Percentiles rank a stretch among this genome's conserved stretches.
phyloP scores from a whole-genome alignment of 2,329 filamentous ascomycete species.

The Penicillium glabrum region DNA sequence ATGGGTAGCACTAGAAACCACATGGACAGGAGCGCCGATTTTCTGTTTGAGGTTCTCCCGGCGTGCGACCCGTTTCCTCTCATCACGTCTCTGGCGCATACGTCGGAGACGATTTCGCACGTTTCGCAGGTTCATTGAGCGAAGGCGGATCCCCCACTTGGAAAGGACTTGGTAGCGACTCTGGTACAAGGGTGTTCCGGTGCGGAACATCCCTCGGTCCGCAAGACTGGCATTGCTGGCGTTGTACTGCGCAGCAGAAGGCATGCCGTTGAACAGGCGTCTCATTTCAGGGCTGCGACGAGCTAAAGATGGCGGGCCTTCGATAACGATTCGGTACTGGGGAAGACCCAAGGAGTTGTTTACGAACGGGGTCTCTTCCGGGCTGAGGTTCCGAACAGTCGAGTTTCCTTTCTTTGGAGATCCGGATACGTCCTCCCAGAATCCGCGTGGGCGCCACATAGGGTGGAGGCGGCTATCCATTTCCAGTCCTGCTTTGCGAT shows the following conservation, averaged over 20 bases:
- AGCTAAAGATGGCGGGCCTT: constrained; percentile 39
- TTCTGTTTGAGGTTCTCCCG: constrained; percentile 55
- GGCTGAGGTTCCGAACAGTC: constrained; percentile 24
- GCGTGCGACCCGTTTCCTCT: constrained; percentile 52
- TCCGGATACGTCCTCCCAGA: constrained; percentile 58
- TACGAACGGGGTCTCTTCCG: constrained; percentile 44
- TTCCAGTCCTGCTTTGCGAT: constrained; percentile 44
- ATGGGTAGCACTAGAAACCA: constrained; percentile 32
- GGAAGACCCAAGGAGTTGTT: constrained; percentile 60
- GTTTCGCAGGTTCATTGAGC: constrained; percentile 52
- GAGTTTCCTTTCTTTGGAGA: constrained; percentile 38
- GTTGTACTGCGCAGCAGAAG: constrained; percentile 14
- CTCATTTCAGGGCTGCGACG: constrained; percentile 33
- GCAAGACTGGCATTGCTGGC: constrained; percentile 34
- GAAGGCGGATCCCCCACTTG: constrained; percentile 48
- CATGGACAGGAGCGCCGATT: constrained; percentile 49
- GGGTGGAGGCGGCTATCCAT: constrained; percentile 55
- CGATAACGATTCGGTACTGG: constrained; percentile 46
- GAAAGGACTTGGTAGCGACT: constrained; percentile 35
- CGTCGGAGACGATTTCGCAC: constrained; percentile 50
- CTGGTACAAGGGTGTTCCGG: constrained; percentile 32
- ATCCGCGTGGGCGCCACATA: constrained; percentile 63
- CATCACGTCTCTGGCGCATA: constrained; percentile 42
- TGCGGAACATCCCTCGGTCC: constrained; percentile 29
- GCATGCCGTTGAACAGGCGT: constrained; percentile 23